Base-by-base conservation (phyloP, 1,139 yeast genomes). In the Pichia sp. region DNA sequence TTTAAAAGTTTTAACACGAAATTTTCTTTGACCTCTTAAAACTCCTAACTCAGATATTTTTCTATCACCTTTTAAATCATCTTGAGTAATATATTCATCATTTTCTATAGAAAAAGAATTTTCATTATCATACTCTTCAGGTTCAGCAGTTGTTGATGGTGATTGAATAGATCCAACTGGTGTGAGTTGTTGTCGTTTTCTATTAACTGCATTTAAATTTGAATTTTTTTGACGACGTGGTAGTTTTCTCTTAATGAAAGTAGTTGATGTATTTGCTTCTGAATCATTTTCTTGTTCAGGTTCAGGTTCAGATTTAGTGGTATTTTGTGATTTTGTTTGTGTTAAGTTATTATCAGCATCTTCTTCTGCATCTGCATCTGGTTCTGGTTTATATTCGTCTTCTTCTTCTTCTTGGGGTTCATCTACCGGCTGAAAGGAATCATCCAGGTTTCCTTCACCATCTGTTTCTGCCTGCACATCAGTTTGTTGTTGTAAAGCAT, bases 31-130 rank as follows among this genome's bases (percentile, higher is more conserved):
- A 2, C 85, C 96, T 35, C 62, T 59, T 44, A 93, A 66, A 41
- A 72, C 70, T 18, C 98, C 98, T 45, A 72, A 59, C 31, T 61
- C 69, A 49, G 78, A 80, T 33, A 91, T 76, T 61, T 91, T 91
- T 15, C 67, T 71, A 46, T 80, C 83, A 35, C 97, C 97, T 45
- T 78, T 78, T 5, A 79, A 76, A 61, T 91, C 97, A 50, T 75
- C 82, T 1, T 84, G 84, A n/a, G 88, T 70, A 6, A 75, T 78
- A 38, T 82, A 80, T 64, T 91, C 97, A 57, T 89, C 96, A 52
- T 81, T 74, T 25, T 24, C 39, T 14, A 31, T 35, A 10, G 35
- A 25, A 5, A 18, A 6, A 25, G 37, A 4, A 18, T 13, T 18
- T 4, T 32, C 36, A 18, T 10, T 41, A 15, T 28, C 36, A 15